These are phyloP conservation scores for Liquidambar formosana DNA, from an alignment of 164 flowering plant species.

Conservation along the genomic window DNA sequence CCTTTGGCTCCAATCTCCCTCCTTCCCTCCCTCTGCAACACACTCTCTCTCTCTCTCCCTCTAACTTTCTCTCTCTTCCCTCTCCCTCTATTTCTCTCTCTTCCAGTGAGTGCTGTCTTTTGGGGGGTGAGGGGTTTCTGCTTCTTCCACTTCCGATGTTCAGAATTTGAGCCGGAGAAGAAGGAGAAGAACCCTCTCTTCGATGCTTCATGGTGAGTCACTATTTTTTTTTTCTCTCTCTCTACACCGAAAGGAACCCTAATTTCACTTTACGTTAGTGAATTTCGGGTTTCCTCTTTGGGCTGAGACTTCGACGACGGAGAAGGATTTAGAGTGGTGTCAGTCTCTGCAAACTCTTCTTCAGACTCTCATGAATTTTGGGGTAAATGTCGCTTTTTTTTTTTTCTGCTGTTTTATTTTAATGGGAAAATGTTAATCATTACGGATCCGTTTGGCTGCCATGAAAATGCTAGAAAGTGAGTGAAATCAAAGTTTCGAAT, in stretches of 20 bases:
- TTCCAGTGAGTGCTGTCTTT: not conserved
- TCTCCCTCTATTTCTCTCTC: not conserved
- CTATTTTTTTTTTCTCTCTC: not conserved
- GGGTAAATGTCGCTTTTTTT: conserved; percentile 10
- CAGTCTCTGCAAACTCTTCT: not conserved
- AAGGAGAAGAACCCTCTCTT: not conserved
- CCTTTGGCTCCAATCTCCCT: conserved; percentile 16
- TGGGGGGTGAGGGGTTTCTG: not conserved
- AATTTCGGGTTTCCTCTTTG: not conserved
- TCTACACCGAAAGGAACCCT: not conserved
- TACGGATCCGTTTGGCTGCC: too few species aligned
- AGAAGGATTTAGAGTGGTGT: not conserved
- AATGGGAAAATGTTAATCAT: not conserved
- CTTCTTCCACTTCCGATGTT: not conserved
- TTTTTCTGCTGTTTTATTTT: not conserved
- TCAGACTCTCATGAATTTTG: conserved; percentile 21
- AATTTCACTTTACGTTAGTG: not conserved
- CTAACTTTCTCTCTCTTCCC: not conserved
- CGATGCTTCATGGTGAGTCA: conserved; percentile 4
- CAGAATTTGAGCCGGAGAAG: conserved; percentile 6
- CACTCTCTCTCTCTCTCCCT: conserved; percentile 13
- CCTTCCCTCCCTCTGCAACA: conserved; percentile 23
- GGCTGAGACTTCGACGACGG: not conserved
- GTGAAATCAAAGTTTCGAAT: too few species aligned
- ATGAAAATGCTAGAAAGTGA: too few species aligned